Evolutionary conservation across 1,139 yeast genomes (phyloP), one percentile per base, ranked within the genome.

Genomic region (Wickerhamomyces sp.): DNA sequence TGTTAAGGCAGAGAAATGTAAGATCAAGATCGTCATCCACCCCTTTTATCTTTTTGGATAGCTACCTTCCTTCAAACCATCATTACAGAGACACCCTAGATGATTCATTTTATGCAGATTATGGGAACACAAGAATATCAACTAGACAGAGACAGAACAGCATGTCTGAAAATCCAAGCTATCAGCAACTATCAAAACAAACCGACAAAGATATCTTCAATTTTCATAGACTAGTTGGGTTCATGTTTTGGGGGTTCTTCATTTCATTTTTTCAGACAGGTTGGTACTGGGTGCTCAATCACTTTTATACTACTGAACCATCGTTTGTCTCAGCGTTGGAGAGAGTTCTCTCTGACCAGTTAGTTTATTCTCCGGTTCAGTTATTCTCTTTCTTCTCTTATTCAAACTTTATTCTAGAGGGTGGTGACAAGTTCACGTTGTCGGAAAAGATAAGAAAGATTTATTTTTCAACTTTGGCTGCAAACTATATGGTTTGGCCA

Each of bases 401-500:
- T 62, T 87, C 95, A 38, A 88, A 94, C 10, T 78, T 85, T 51
- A 80, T 89, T 2, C 76, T 90, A 48, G 97, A 91, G 58, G 74
- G 76, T 42, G 95, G 95, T 2, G 78, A 82, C 41, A 71, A 76
- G 65, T 76, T 75, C 1, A 86, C 85, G 13, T 75, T 91, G 23
- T 73, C 75, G 45, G 70, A 65, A 7, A 90, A 88, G 65, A 71
- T 90, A 45, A 70, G 75, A 50, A 77, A 75, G 48, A 71, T 84
- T 6, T 91, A 89, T 62, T 64, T 91, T 34, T 80, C 83, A 37
- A 93, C 98, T 0, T 67, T 91, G 47, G 79, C 84, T 37, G 79
- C 84, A 46, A 91, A 90, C 63, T 87, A 84, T 63, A 73, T 86
- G 47, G 81, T 93, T n/a, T 93, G 99, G 99, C 95, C 96, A 42